Conservation (phyloP, 2,329 filamentous ascomycete genomes). For the Gaeumannomyces tritici region DNA sequence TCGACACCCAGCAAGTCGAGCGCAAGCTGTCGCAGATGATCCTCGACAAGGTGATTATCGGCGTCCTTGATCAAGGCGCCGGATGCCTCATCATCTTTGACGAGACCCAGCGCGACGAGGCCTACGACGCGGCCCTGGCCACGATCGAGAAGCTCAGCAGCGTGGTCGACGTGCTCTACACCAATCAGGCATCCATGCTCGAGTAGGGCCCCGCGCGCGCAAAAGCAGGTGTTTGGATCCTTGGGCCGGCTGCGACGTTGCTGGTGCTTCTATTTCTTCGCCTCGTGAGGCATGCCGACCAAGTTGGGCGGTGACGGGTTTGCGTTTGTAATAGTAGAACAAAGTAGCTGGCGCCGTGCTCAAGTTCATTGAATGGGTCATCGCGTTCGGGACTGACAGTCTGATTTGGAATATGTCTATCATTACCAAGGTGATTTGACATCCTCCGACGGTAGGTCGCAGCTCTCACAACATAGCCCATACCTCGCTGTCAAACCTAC, state of each 20-base stretch:
- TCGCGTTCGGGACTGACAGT: not conserved
- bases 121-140: conserved; percentile 85
- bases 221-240: not conserved
- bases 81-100: conserved; percentile 96
- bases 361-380: not conserved
- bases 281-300: not conserved
- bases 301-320: not conserved
- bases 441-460: too few relatives aligned
- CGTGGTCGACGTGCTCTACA: conserved; percentile 95
- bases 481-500: too few relatives aligned
- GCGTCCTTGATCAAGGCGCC: conserved; percentile 93
- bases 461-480: too few relatives aligned
- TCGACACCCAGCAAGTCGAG: conserved; percentile 95
- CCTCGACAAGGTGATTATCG: conserved; percentile 96
- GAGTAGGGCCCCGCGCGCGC: conserved; percentile 50
- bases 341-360: not conserved
- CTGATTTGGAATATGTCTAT: not conserved
- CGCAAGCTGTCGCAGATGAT: conserved; percentile 99
- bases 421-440: too few relatives aligned
- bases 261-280: not conserved
- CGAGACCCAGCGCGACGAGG: conserved; percentile 85
- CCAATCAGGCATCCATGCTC: conserved; percentile 90
- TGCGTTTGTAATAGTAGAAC: not conserved
- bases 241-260: not conserved
- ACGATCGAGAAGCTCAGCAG: conserved; percentile 96